Percentiles rank a stretch among this genome's conserved stretches.
phyloP scores from a whole-genome alignment of 768 basidiomycete species.

The Rhodotorula kratochvilovae region DNA sequence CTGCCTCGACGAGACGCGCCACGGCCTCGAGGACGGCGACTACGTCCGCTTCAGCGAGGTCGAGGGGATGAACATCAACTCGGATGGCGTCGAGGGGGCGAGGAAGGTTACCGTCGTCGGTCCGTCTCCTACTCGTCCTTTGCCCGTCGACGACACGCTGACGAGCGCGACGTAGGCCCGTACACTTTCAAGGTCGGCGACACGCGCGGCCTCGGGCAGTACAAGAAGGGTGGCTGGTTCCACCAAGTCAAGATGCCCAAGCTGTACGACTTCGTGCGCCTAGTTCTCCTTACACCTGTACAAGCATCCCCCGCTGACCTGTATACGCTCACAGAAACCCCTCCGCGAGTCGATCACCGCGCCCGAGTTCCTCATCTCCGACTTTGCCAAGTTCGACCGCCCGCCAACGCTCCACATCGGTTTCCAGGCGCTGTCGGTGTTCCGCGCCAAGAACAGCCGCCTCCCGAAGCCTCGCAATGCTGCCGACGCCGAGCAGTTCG shows the following conservation, averaged over 20 bases:
- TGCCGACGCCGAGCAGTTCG: constrained; percentile 68
- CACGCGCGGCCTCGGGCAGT: constrained; percentile 69
- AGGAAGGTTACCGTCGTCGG: constrained; percentile 86
- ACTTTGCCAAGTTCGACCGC: constrained; percentile 95
- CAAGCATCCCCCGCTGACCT: neutral
- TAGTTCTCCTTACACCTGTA: neutral
- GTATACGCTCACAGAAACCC: constrained; percentile 71
- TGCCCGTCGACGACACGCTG: neutral
- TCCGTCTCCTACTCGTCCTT: constrained; percentile 26
- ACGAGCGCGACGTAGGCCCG: constrained; percentile 54
- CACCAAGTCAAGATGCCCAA: constrained; percentile 99
- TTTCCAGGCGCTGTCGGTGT: constrained; percentile 87
- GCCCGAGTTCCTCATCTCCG: constrained; percentile 88
- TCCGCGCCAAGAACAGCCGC: constrained; percentile 58
- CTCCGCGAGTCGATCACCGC: constrained; percentile 72
- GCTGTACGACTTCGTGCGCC: constrained; percentile 80
- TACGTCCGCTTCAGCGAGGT: constrained; percentile 95
- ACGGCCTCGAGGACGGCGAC: constrained; percentile 97
- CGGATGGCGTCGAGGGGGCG: constrained; percentile 56
- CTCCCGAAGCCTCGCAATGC: constrained; percentile 77
- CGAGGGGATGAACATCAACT: constrained; percentile 69
- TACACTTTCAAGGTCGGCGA: constrained; percentile 97
- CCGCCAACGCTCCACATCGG: constrained; percentile 84
- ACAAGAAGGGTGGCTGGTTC: constrained; percentile 85
- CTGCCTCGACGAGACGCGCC: constrained; percentile 91